These are phyloP conservation scores for Tricholoma terreum DNA, from an alignment of 768 basidiomycete genomes.

Conservation along the genomic window DNA sequence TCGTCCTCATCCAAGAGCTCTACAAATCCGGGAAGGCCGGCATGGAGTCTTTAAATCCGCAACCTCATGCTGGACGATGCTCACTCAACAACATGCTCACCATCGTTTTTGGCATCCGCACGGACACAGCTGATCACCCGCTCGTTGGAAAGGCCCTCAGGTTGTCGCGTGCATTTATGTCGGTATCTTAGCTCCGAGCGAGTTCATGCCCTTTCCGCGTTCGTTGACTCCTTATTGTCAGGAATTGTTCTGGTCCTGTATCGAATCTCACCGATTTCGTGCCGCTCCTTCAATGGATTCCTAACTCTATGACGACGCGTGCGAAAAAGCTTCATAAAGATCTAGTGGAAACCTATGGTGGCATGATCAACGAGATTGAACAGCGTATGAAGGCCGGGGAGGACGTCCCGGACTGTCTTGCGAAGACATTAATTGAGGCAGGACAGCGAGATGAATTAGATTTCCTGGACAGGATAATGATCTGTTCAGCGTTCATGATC, in stretches of 20 bases:
- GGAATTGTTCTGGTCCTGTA: constrained; percentile 42
- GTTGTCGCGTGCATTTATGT: constrained; percentile 46
- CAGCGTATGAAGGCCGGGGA: constrained; percentile 33
- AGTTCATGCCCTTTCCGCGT: not conserved
- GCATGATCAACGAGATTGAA: constrained; percentile 37
- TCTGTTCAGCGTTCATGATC: constrained; percentile 42
- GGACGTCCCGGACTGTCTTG: constrained; percentile 41
- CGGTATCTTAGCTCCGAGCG: constrained; percentile 12
- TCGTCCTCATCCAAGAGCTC: constrained; percentile 35
- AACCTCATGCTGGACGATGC: constrained; percentile 37
- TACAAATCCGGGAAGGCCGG: constrained; percentile 32
- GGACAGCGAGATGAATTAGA: constrained; percentile 35
- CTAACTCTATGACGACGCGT: constrained; percentile 34
- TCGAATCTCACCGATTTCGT: constrained; percentile 47
- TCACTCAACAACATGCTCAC: constrained; percentile 44
- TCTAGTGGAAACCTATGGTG: constrained; percentile 36
- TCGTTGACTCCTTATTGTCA: constrained; percentile 11
- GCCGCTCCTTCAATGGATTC: constrained; percentile 37
- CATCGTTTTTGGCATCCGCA: constrained; percentile 41
- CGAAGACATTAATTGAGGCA: constrained; percentile 33
- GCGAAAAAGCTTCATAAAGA: constrained; percentile 37
- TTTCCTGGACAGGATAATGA: constrained; percentile 36
- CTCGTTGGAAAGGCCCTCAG: constrained; percentile 33
- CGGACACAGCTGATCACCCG: constrained; percentile 34
- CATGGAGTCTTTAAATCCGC: constrained; percentile 33